Evolutionary conservation across 495 filamentous ascomycete species (phyloP).

Genomic region (Penicillium dipodomyicola): DNA sequence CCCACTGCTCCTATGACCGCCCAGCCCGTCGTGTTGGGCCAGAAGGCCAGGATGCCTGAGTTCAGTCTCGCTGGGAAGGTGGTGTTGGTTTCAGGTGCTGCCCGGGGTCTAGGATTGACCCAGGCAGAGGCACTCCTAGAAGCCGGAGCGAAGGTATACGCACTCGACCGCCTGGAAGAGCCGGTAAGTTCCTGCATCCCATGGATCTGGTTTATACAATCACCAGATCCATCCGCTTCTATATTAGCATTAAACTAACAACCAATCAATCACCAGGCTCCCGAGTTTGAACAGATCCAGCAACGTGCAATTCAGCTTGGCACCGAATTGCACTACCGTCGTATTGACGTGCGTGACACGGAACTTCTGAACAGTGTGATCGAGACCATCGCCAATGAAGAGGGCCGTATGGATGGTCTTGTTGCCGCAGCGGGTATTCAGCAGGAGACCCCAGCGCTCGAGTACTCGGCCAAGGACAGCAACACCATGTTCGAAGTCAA

Average conservation of each 20-base stretch:
- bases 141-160: conserved; percentile 66
- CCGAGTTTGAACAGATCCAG: conserved; percentile 61
- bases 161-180: conserved; percentile 46
- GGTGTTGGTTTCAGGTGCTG: conserved; percentile 74
- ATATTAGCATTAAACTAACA: conserved; percentile 31
- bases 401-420: conserved; percentile 72
- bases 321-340: conserved; percentile 72
- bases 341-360: conserved; percentile 81
- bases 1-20: conserved; percentile 27
- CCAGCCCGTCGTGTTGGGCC: conserved; percentile 33
- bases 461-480: conserved; percentile 65
- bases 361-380: conserved; percentile 64
- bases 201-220: background rate
- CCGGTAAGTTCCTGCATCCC: conserved; percentile 31
- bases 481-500: conserved; percentile 73
- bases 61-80: conserved; percentile 78
- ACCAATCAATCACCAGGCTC: conserved; percentile 38
- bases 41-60: conserved; percentile 60
- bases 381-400: conserved; percentile 62
- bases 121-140: conserved; percentile 79
- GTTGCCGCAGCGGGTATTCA: conserved; percentile 77
- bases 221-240: conserved; percentile 30
- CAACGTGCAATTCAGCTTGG: conserved; percentile 65
- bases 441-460: conserved; percentile 65
- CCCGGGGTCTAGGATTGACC: conserved; percentile 73